A percentile compares a stretch with the other conserved stretches of the same genome.
These are phyloP conservation scores for Henckelia pumila DNA, from an alignment of 257 asterid species.

Conservation along the genomic window DNA sequence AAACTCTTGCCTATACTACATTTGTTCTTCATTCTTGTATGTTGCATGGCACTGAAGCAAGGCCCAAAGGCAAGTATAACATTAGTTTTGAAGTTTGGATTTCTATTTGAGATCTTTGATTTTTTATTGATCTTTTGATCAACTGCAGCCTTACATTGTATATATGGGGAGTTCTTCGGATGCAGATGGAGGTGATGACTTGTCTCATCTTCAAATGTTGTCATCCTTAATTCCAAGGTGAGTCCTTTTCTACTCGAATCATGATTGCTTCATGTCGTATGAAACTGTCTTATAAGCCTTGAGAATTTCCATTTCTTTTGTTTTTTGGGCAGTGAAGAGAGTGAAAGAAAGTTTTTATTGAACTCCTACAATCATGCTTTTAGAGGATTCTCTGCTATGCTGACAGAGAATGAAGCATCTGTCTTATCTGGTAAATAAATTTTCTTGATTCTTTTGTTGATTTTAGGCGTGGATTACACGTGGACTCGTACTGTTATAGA, in stretches of 20 bases:
- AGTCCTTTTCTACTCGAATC: background rate
- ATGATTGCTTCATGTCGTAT: background rate
- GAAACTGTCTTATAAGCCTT: background rate
- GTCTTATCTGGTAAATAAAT: constrained; percentile 45
- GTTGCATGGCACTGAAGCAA: constrained; percentile 31
- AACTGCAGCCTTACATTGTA: constrained; percentile 66
- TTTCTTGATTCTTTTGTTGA: background rate
- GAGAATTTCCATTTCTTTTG: background rate
- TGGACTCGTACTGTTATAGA: background rate
- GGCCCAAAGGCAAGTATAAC: constrained; percentile 33
- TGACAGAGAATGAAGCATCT: constrained; percentile 63
- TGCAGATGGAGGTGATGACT: constrained; percentile 23
- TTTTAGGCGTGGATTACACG: background rate
- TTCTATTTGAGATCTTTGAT: background rate
- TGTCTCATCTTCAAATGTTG: constrained; percentile 42
- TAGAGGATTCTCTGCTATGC: constrained; percentile 69
- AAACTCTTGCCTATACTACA: constrained; percentile 20
- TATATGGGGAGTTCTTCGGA: constrained; percentile 70
- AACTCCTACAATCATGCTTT: constrained; percentile 56
- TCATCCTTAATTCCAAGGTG: constrained; percentile 66
- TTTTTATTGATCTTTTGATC: background rate
- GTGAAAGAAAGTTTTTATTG: constrained; percentile 33
- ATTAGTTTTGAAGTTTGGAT: background rate
- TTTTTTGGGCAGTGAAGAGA: constrained; percentile 45
- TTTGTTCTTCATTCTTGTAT: constrained; percentile 27